Evolutionary conservation across 2,329 filamentous ascomycete species (phyloP).

Genomic region (Fusarium avenaceum): DNA sequence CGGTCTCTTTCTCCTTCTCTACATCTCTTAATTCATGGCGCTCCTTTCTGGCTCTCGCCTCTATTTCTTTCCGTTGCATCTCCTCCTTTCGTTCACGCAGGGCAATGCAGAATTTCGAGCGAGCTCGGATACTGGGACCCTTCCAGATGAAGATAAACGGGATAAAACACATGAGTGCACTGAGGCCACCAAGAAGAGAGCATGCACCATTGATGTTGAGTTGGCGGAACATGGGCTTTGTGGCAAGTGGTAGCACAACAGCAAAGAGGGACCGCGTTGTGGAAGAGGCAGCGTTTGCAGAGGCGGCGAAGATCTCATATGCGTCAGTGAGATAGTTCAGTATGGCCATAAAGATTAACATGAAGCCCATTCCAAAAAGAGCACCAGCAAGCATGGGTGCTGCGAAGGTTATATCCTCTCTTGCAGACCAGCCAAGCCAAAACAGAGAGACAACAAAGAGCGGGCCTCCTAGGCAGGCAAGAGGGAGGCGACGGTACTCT

Average conservation of each 20-base stretch:
- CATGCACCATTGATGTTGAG: slow-evolving; percentile 66
- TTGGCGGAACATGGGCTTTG: slow-evolving; percentile 62
- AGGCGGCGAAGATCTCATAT: slow-evolving; percentile 76
- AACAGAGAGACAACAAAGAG: slow-evolving; percentile 69
- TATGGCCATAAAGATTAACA: slow-evolving; percentile 73
- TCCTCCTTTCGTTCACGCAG: slow-evolving; percentile 66
- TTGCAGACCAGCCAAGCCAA: slow-evolving; percentile 73
- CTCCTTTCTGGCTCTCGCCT: slow-evolving; percentile 51
- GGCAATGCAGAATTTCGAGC: slow-evolving; percentile 73
- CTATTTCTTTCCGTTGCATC: slow-evolving; percentile 57
- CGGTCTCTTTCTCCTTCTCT: slow-evolving; percentile 29
- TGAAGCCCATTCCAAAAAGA: slow-evolving; percentile 72
- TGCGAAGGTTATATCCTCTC: slow-evolving; percentile 62
- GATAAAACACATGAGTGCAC: slow-evolving; percentile 63
- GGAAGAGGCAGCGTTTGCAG: slow-evolving; percentile 86
- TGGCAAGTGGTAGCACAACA: slow-evolving; percentile 74
- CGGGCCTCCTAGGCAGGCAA: slow-evolving; percentile 78
- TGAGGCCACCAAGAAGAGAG: slow-evolving; percentile 65
- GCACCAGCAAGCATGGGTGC: slow-evolving; percentile 72
- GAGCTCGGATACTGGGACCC: slow-evolving; percentile 66
- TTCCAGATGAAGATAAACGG: slow-evolving; percentile 69
- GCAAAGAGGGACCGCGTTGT: slow-evolving; percentile 95
- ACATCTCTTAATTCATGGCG: slow-evolving; percentile 42
- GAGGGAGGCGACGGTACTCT: slow-evolving; percentile 77
- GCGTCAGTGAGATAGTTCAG: slow-evolving; percentile 76